Evolutionary conservation across 805 yeast species (phyloP), one percentile per base, ranked within the genome.

Genomic region (Saturnispora serradocipensis): DNA sequence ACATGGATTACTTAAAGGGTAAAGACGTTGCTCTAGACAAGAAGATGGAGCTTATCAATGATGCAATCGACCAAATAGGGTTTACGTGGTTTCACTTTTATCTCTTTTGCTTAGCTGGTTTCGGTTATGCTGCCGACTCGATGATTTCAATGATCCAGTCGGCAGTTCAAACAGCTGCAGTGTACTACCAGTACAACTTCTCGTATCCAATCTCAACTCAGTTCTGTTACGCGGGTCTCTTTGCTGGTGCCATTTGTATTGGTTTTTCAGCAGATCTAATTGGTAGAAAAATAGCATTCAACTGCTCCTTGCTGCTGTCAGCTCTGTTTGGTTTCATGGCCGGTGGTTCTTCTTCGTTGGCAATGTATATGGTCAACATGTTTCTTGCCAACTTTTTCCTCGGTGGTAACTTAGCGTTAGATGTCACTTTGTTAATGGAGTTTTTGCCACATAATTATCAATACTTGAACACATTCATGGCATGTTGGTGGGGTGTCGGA

Each of bases 401-500:
- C 4, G 84, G 84, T 48, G 85, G 84, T 43, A 80, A 80, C 56
- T 67, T 79, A 54, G 80, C 76, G 4, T 62, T 77, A 20, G 83
- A 78, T 59, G 74, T 80, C 18, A 70, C 80, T 40, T 75, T 76
- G 8, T 76, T 76, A 56, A 60, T 78, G 36, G 82, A 79, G 58
- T 77, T 72, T 52, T 64, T 79, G 52, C 84, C 84, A 2, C 65
- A 70, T 43, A 72, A 71, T 46, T 65, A 73, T 57, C 80, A 77
- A 56, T 79, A 73, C 72, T 61, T 78, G 55, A 68, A 75, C 48
- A 77, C 83, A 2, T 67, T 76, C 36, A 71, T 80, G 65, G 79
- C 82, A 22, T 67, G 72, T 43, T 81, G 75, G 78, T 80, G 85
- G 86, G 81, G 83, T 44, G 67, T 80, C 35, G 85, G 84, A 32